Evolutionary conservation across 108 stramenopile species (phyloP).

Genomic region (Cafeteria roenbergensis): DNA sequence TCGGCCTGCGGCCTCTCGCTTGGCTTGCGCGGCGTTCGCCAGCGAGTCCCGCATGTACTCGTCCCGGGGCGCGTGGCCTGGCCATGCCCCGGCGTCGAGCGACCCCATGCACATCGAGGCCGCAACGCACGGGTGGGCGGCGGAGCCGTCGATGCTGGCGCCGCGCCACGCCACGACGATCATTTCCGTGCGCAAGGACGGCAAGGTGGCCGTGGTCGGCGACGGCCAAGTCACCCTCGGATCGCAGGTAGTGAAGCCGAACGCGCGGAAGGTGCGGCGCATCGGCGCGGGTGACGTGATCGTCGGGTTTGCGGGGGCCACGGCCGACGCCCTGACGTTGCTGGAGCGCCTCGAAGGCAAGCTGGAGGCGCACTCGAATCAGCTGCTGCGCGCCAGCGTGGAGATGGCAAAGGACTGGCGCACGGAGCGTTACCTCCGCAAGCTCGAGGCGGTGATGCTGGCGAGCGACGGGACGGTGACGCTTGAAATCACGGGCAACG

Average conservation of each 20-base stretch:
- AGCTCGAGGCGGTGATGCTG: conserved; percentile 74
- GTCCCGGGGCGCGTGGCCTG: too few relatives aligned
- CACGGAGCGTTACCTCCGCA: conserved; percentile 85
- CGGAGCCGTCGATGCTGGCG: too few relatives aligned
- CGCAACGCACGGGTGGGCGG: too few relatives aligned
- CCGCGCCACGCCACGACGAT: conserved; percentile 71
- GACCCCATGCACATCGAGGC: too few relatives aligned
- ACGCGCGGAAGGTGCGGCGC: conserved; percentile 77
- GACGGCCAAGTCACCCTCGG: conserved; percentile 95
- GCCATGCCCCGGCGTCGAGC: too few relatives aligned
- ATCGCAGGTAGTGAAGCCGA: conserved; percentile 71
- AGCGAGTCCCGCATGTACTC: too few relatives aligned
- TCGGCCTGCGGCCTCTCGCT: too few relatives aligned
- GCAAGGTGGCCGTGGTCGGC: conserved; percentile 94
- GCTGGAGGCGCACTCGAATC: conserved; percentile 85
- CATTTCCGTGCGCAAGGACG: conserved; percentile 82
- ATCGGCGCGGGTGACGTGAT: conserved; percentile 48
- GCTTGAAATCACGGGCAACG: conserved; percentile 85
- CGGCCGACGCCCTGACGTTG: conserved; percentile 91
- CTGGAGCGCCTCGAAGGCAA: conserved; percentile 86
- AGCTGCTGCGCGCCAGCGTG: conserved; percentile 75
- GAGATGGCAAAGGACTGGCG: conserved; percentile 96
- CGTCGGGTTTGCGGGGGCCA: conserved; percentile 91
- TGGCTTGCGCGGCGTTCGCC: too few relatives aligned
- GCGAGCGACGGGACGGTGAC: conserved; percentile 66